Base-by-base conservation (phyloP, 2,329 filamentous ascomycete genomes). In the Microcyclosporella mali region DNA sequence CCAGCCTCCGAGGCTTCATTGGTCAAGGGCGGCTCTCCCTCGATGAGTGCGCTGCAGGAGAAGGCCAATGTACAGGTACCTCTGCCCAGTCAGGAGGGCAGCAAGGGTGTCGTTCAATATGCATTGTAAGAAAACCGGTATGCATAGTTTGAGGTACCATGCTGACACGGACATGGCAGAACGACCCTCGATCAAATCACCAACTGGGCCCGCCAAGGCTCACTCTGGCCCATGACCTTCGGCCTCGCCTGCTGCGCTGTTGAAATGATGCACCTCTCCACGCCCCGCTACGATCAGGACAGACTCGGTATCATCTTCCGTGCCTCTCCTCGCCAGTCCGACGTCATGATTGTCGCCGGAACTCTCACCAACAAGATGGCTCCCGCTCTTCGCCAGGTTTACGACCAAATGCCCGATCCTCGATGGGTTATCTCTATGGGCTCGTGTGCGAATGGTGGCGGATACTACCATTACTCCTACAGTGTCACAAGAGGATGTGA, bases 301-400 rank as follows among this genome's bases (percentile, higher is more conserved):
- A 80, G 88, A 28, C 74, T 90, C 46, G 87, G 88, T 52, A 92
- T 94, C 64, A 92, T 94, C 64, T 94, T 92, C 78, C 82, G 87
- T 56, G 87, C 86, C 45, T 90, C 85, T 11, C 87, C 87, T 1
- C 82, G 87, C 52, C 87, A 94, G 67, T 85, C 86, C 47, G 88
- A 94, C 66, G 84, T 94, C 53, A 92, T 94, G 87, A 92, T 94
- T 59, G 88, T 94, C 16, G 87, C 88, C 18, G 88, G 88, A 37
- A 94, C 88, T n/a, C 75, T 94, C 46, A 90, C 86, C 52, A 94
- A 94, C 75, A 94, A 94, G 73, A 94, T 94, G 88, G 87, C 86
- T 0, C 86, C 88, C 2, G 88, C 88, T 21, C 72, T 94, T 56
- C 76, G 88, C 63, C 85, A 90, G 68, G 82, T 92, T 46, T 94